Conservation (phyloP, 805 yeast species). For the Kockiozyma suomiensis region DNA sequence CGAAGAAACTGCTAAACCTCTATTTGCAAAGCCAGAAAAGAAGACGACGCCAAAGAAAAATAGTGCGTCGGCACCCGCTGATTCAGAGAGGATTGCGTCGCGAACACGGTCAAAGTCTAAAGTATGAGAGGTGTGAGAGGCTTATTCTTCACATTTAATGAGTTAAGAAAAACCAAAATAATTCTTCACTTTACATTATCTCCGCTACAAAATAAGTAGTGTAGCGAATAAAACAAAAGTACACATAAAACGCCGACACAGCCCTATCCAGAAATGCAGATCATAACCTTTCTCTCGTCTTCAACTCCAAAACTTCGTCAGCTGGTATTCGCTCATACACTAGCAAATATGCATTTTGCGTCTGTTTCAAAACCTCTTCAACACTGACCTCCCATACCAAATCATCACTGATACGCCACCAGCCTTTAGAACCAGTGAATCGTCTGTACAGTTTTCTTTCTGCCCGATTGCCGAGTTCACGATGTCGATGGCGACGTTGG, state of each 20-base stretch:
- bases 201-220: not conserved
- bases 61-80: not conserved
- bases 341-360: constrained; percentile 79
- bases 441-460: constrained; percentile 10
- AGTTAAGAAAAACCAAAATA: no score
- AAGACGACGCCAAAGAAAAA: not conserved
- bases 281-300: constrained; percentile 4
- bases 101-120: constrained; percentile 14
- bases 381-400: constrained; percentile 62
- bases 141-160: no score
- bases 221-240: not conserved
- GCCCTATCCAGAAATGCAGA: not conserved
- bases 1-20: no score
- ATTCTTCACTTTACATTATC: no score
- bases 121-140: not conserved
- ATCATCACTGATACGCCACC: constrained; percentile 87
- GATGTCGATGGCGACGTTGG: not conserved
- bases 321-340: constrained; percentile 59
- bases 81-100: constrained; percentile 12
- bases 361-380: constrained; percentile 64
- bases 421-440: constrained; percentile 36
- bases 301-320: constrained; percentile 2
- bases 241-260: not conserved
- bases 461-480: constrained; percentile 6
- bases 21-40: no score